Percentiles rank a stretch among this genome's conserved stretches.
These are phyloP conservation scores for Neurospora discreta DNA, from an alignment of 495 filamentous ascomycete genomes.

Conservation along the genomic window DNA sequence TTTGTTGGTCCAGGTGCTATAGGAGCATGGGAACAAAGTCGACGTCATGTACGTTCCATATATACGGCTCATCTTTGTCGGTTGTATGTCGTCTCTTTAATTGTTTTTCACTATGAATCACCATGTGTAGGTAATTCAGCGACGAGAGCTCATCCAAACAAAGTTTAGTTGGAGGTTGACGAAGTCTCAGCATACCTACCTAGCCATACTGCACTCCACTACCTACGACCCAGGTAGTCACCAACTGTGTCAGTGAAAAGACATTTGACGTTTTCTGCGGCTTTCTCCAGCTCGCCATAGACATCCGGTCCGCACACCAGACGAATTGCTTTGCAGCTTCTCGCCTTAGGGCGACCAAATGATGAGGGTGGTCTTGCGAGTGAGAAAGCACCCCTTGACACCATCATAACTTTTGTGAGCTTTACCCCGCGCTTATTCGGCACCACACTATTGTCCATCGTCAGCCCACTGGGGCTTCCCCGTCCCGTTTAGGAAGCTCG, in stretches of 20 bases:
- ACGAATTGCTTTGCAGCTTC: background rate
- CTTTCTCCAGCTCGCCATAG: background rate
- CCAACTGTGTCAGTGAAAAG: background rate
- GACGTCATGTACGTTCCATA: background rate
- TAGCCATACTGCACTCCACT: background rate
- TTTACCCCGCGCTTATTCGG: background rate
- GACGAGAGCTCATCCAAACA: background rate
- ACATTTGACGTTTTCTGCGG: background rate
- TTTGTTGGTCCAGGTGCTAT: background rate
- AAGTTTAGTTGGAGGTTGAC: background rate
- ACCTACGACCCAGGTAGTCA: background rate
- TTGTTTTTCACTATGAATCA: background rate
- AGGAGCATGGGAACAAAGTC: background rate
- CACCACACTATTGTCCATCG: background rate
- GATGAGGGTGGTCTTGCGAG: background rate
- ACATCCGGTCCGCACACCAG: background rate
- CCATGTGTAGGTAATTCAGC: background rate
- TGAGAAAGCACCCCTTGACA: background rate
- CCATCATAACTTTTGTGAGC: background rate
- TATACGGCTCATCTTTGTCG: background rate
- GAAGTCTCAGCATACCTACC: background rate
- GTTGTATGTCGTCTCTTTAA: background rate
- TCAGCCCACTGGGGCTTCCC: background rate
- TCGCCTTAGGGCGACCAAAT: background rate
- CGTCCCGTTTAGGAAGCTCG: background rate